Evolutionary conservation across 371 early-diverging fungal genomes (phyloP).

Genomic region (Mucor sp.): DNA sequence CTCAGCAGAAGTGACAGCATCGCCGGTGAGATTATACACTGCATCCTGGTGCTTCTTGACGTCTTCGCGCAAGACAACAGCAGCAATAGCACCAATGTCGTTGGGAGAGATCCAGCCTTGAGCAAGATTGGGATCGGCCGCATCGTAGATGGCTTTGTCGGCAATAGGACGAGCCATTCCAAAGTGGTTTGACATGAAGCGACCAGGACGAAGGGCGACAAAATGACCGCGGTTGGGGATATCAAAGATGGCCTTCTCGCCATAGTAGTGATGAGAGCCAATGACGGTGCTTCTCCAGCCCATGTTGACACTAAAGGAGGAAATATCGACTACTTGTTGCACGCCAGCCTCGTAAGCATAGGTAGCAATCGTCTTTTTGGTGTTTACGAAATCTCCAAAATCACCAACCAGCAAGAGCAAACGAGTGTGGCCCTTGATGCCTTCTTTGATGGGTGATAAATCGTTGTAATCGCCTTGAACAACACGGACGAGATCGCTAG

Average conservation of each 20-base stretch:
- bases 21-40: slow-evolving; percentile 19
- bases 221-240: slow-evolving; percentile 22
- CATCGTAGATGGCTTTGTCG: slow-evolving; percentile 6
- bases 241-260: slow-evolving; percentile 29
- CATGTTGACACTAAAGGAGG: slow-evolving; percentile 12
- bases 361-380: slow-evolving; percentile 14
- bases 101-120: slow-evolving; percentile 24
- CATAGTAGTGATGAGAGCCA: slow-evolving; percentile 19
- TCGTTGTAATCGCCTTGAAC: slow-evolving; percentile 34
- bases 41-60: slow-evolving; percentile 24
- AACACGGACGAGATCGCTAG: neutral
- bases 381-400: neutral
- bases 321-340: slow-evolving; percentile 38
- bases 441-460: slow-evolving; percentile 17
- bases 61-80: slow-evolving; percentile 17
- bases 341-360: slow-evolving; percentile 36
- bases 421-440: slow-evolving; percentile 30
- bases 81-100: slow-evolving; percentile 31
- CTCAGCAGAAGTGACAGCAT: slow-evolving; percentile 2
- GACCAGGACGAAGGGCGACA: slow-evolving; percentile 34
- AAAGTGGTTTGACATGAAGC: slow-evolving; percentile 35
- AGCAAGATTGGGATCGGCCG: neutral
- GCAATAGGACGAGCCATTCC: neutral
- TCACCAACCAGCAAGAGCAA: slow-evolving; percentile 27
- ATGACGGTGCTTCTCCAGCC: slow-evolving; percentile 22